Conservation (phyloP, 768 basidiomycete genomes). For the Scleroderma bovista region DNA sequence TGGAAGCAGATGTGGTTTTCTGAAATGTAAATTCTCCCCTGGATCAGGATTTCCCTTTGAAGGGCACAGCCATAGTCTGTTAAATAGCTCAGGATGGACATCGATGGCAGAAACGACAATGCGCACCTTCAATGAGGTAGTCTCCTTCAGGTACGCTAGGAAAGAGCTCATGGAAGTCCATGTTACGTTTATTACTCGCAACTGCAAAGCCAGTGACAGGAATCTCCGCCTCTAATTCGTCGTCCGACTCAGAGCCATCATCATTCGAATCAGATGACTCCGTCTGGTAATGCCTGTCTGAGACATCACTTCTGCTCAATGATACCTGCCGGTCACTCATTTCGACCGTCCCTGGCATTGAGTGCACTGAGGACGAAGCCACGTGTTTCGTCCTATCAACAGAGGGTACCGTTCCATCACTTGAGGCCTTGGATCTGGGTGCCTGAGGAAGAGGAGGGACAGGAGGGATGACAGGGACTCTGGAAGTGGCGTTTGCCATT, state of each 20-base stretch:
- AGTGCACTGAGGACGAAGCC: conserved; percentile 5
- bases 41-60: conserved; percentile 93
- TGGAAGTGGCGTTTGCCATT: conserved; percentile 54
- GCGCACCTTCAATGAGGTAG: conserved; percentile 93
- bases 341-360: conserved; percentile 8
- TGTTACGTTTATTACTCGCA: conserved; percentile 89
- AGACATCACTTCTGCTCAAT: conserved; percentile 18
- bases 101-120: neutral
- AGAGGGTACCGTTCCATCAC: neutral
- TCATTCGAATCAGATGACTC: conserved; percentile 21
- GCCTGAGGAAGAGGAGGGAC: conserved; percentile 16
- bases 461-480: conserved; percentile 30
- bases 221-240: conserved; percentile 56
- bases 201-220: conserved; percentile 97
- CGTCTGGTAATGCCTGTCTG: conserved; percentile 17
- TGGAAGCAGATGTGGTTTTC: conserved; percentile 99
- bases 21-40: conserved; percentile 93
- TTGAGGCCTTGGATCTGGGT: conserved; percentile 8
- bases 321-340: conserved; percentile 13
- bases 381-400: conserved; percentile 1
- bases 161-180: conserved; percentile 95
- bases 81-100: conserved; percentile 2
- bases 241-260: conserved; percentile 28
- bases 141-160: conserved; percentile 87
- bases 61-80: conserved; percentile 96